These are phyloP conservation scores for Aspergillus olivimuriae DNA, from an alignment of 495 filamentous ascomycete species.

Conservation along the genomic window DNA sequence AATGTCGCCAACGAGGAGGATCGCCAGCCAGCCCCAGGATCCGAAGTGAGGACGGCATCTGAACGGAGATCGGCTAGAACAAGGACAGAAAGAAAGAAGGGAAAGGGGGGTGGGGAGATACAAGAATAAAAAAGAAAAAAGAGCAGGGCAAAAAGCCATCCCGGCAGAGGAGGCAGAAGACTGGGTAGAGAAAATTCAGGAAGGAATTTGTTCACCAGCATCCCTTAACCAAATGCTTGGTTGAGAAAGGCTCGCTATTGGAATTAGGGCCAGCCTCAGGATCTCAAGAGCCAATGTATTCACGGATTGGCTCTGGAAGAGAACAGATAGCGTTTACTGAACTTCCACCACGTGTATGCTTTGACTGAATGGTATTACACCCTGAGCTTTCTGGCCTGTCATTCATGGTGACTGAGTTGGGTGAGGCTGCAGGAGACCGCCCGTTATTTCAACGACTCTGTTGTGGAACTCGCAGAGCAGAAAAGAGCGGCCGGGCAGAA, in stretches of 20 bases:
- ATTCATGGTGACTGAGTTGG: too few species aligned
- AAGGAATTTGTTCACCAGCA: too few species aligned
- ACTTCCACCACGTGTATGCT: constrained; percentile 18
- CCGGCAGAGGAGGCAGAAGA: too few species aligned
- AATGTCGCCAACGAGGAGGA: constrained; percentile 4
- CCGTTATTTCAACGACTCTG: constrained; percentile 36
- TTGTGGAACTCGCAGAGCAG: constrained; percentile 26
- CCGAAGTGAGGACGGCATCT: neutral
- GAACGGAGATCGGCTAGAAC: neutral
- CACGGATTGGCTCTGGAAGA: constrained; percentile 3
- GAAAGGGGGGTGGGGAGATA: neutral
- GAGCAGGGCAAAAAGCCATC: neutral
- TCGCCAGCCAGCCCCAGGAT: neutral
- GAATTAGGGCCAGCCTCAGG: constrained; percentile 18
- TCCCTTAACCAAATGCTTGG: constrained; percentile 11
- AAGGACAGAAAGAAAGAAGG: neutral
- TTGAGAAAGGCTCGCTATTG: constrained; percentile 7
- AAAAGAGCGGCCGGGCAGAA: constrained; percentile 4
- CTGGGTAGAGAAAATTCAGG: too few species aligned
- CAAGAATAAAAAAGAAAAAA: constrained; percentile 9
- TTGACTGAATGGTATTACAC: neutral
- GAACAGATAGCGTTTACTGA: neutral
- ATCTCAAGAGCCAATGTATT: constrained; percentile 9
- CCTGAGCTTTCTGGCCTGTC: too few species aligned
- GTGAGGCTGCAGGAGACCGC: constrained; percentile 31